Evolutionary conservation across 345 rosid species (phyloP).

Genomic region (Melastoma malabathricum): DNA sequence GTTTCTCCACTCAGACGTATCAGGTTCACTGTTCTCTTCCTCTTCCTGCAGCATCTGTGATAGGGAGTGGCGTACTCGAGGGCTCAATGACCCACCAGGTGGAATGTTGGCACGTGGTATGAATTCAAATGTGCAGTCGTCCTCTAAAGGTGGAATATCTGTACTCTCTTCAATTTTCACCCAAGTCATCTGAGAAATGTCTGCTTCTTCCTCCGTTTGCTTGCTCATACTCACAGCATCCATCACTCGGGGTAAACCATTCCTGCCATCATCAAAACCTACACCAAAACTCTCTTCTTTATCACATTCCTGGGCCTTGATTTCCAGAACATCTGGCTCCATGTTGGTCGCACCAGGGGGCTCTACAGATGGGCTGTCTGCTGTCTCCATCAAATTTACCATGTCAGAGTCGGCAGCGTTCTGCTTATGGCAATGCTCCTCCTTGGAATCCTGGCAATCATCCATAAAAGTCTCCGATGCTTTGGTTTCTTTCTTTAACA

Average conservation of each 20-base stretch:
- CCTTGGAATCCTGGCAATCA: constrained; percentile 13
- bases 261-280: constrained; percentile 13
- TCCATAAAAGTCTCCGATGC: constrained; percentile 15
- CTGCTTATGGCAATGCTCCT: constrained; percentile 18
- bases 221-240: constrained; percentile 22
- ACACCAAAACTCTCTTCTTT: constrained; percentile 13
- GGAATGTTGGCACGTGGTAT: constrained; percentile 16
- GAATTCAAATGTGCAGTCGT: constrained; percentile 15
- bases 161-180: constrained; percentile 42
- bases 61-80: constrained; percentile 50
- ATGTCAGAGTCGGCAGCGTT: constrained; percentile 14
- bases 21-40: constrained; percentile 55
- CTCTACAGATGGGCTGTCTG: constrained; percentile 9
- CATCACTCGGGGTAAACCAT: constrained; percentile 11
- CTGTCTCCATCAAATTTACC: constrained; percentile 15
- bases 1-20: constrained; percentile 47
- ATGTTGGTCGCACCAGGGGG: constrained; percentile 10
- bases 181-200: constrained; percentile 50
- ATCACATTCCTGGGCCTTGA: constrained; percentile 12
- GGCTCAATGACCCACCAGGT: constrained; percentile 27
- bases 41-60: constrained; percentile 72
- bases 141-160: constrained; percentile 15
- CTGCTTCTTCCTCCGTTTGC: constrained; percentile 30
- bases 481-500: constrained; percentile 14
- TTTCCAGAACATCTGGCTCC: constrained; percentile 16